Conservation (phyloP, 805 yeast genomes). For the Candida sakaeoensis region DNA sequence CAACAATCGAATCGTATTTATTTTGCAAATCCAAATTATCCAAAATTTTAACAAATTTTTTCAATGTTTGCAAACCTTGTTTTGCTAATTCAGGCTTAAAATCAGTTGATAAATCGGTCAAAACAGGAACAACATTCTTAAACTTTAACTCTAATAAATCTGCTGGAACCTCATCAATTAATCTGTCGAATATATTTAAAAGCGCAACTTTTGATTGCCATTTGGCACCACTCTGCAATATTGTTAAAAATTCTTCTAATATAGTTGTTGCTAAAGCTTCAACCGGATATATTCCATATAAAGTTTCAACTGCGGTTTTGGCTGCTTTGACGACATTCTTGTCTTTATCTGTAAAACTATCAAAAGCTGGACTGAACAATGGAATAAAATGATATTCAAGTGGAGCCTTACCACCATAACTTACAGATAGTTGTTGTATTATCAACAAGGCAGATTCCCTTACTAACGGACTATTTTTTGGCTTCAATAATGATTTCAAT, state of each 20-base stretch:
- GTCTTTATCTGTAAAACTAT: conserved; percentile 82
- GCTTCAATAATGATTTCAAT: conserved; percentile 61
- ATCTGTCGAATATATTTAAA: conserved; percentile 65
- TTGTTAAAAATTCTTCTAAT: conserved; percentile 55
- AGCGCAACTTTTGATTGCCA: conserved; percentile 90
- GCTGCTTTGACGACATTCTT: conserved; percentile 82
- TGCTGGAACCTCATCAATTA: conserved; percentile 75
- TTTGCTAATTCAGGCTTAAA: conserved; percentile 94
- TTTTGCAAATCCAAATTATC: conserved; percentile 92
- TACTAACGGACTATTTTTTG: conserved; percentile 68
- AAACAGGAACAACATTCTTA: conserved; percentile 72
- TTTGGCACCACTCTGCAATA: conserved; percentile 79
- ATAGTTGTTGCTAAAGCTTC: conserved; percentile 77
- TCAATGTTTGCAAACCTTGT: conserved; percentile 70
- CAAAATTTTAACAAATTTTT: conserved; percentile 69
- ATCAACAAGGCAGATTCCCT: conserved; percentile 76
- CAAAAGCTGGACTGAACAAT: conserved; percentile 61
- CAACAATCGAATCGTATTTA: conserved; percentile 76
- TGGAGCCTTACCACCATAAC: conserved; percentile 65
- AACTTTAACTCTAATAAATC: conserved; percentile 83
- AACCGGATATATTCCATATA: conserved; percentile 65
- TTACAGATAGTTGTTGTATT: conserved; percentile 53
- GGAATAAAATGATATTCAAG: conserved; percentile 70
- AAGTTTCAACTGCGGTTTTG: conserved; percentile 68
- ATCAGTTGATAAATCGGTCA: conserved; percentile 89